Conservation (phyloP, 2,329 filamentous ascomycete species). For the Reticulascus tulasneorum region DNA sequence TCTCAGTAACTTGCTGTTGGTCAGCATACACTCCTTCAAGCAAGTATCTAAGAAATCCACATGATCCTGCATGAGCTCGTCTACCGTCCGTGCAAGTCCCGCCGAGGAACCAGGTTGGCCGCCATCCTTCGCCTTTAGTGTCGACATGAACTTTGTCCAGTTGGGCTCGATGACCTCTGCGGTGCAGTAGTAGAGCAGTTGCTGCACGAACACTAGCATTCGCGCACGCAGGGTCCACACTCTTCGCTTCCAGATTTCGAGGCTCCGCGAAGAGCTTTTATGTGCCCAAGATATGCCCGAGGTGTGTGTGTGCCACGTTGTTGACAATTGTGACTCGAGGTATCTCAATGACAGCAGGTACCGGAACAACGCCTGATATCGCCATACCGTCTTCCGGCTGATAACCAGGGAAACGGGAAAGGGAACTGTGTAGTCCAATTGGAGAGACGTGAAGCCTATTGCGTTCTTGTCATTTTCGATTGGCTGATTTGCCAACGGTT, state of each 20-base stretch:
- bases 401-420: slow-evolving; percentile 96
- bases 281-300: slow-evolving; percentile 79
- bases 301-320: slow-evolving; percentile 86
- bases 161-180: slow-evolving; percentile 97
- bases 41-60: slow-evolving; percentile 98
- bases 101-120: slow-evolving; percentile 20
- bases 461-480: slow-evolving; percentile 84
- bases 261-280: slow-evolving; percentile 64
- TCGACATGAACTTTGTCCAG: slow-evolving; percentile 90
- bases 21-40: slow-evolving; percentile 98
- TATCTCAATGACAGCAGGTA: slow-evolving; percentile 88
- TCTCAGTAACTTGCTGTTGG: slow-evolving; percentile 88
- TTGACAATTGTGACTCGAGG: slow-evolving; percentile 80
- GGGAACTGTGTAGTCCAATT: slow-evolving; percentile 90
- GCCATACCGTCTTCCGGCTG: slow-evolving; percentile 91
- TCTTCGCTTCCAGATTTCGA: slow-evolving; percentile 89
- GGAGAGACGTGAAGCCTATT: slow-evolving; percentile 84
- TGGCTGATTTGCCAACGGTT: slow-evolving; percentile 63
- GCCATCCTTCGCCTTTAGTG: slow-evolving; percentile 62
- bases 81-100: slow-evolving; percentile 68
- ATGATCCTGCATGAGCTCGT: slow-evolving; percentile 98
- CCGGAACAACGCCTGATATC: slow-evolving; percentile 93
- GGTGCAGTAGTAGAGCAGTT: slow-evolving; percentile 94
- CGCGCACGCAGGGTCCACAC: slow-evolving; percentile 88
- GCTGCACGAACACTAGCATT: slow-evolving; percentile 97